Evolutionary conservation across 352 stramenopile species (phyloP).

Genomic region (Pythium diclinum): DNA sequence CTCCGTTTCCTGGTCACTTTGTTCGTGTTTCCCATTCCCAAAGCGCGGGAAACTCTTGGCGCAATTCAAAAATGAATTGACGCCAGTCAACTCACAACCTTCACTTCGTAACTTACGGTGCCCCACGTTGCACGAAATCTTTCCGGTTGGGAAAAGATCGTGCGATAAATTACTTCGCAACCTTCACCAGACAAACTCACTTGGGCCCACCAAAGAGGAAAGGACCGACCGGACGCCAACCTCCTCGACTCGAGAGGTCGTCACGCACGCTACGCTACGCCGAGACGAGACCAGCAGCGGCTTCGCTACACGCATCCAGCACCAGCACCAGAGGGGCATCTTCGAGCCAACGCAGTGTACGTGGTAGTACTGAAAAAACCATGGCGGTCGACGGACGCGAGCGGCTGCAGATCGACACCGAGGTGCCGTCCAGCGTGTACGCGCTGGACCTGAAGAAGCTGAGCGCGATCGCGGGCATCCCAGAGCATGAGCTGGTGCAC

Average conservation of each 20-base stretch:
- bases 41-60: not conserved
- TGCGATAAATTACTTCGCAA: conserved; percentile 1
- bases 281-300: not conserved
- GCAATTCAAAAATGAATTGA: conserved; percentile 6
- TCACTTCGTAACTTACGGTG: not conserved
- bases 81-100: not conserved
- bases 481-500: conserved; percentile 61
- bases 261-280: not conserved
- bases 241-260: not conserved
- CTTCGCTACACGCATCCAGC: not conserved
- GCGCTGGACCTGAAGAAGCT: conserved; percentile 67
- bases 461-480: conserved; percentile 57
- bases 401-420: conserved; percentile 61
- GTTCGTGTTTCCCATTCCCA: not conserved
- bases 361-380: not conserved
- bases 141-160: not conserved
- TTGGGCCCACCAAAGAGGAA: not conserved
- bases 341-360: not conserved
- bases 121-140: not conserved
- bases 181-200: not conserved
- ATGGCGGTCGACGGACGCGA: conserved; percentile 22
- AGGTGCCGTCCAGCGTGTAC: conserved; percentile 80
- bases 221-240: not conserved
- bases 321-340: too few relatives aligned
- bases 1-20: not conserved